phyloP scores from a whole-genome alignment of 2,329 filamentous ascomycete genomes.

The Clonostachys rhizophaga region DNA sequence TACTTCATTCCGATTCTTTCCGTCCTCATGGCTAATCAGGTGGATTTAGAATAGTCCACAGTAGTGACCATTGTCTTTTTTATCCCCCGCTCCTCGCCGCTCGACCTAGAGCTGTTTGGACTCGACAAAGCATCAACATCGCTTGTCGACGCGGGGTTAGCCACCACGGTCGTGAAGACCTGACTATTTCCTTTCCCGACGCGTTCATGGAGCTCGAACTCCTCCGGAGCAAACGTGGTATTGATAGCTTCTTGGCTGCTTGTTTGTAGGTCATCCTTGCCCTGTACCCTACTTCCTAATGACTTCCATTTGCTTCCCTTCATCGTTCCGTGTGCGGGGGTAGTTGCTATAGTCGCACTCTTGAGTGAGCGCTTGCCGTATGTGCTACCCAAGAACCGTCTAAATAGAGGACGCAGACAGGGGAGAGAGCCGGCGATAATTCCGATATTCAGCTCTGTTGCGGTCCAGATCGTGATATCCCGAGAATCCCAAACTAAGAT shows the following conservation, averaged over 20 bases:
- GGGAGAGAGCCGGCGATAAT: conserved; percentile 29
- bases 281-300: conserved; percentile 10
- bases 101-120: conserved; percentile 1
- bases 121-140: conserved; percentile 13
- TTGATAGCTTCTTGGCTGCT: conserved; percentile 21
- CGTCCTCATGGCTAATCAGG: too few species aligned
- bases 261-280: conserved; percentile 8
- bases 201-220: conserved; percentile 14
- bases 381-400: conserved; percentile 18
- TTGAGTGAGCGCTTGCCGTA: conserved; percentile 20
- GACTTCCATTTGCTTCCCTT: conserved; percentile 14
- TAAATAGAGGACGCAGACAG: conserved; percentile 24
- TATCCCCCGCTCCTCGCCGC: conserved; percentile 9
- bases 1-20: too few species aligned
- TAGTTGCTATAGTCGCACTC: conserved; percentile 13
- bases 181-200: conserved; percentile 6
- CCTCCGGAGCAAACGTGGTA: conserved; percentile 2
- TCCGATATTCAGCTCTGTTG: conserved; percentile 27
- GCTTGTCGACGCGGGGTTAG: conserved; percentile 10
- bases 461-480: conserved; percentile 41
- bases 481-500: conserved; percentile 28
- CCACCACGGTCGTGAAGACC: conserved; percentile 11
- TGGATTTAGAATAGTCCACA: conserved; percentile 5
- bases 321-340: conserved; percentile 13
- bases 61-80: conserved; percentile 20